Evolutionary conservation across 2,329 filamentous ascomycete genomes (phyloP), one percentile per base, ranked within the genome.

Genomic region (Exophiala phaeomuriformis): DNA sequence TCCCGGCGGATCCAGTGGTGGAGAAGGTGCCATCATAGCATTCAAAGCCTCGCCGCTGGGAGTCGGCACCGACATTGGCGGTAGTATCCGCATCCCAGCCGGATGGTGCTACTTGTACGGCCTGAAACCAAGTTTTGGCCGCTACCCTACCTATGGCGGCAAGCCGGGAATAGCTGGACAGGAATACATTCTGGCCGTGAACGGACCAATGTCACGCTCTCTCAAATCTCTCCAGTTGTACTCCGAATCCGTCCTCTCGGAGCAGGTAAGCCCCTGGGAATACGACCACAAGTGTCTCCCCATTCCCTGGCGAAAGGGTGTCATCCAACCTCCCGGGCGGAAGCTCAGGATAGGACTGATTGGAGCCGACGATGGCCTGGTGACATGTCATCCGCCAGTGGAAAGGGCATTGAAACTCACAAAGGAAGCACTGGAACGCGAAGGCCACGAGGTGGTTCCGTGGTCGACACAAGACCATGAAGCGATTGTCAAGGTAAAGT

Each of bases 61-160:
- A 2, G 54, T 71, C 10, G 68, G 69, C 8, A 69, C 67, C 1
- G 73, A 75, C 54, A 75, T 75, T 36, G 62, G 65, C n/a, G 70
- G 70, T 5, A 68, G 65, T 48, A 67, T 72, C 40, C 64, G 70
- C 27, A 69, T 72, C 43, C 70, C 71, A 0, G 61, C 64, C 51
- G 65, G 67, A 1, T 72, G 68, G 53, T 70, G 67, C 60, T 60
- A 64, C 30, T 55, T 71, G 1, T 72, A 69, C 57, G 69, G 70
- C 1, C 57, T 72, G 31, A 73, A 72, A 49, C 69, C 70, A 2
- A 68, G 67, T 2, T 67, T 68, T 54, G 70, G 70, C 41, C 63
- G 69, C 7, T 68, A 72, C 55, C 70, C 70, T 41, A 64, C 66
- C 33, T 69, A 66, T 45, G 69, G 68, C 33, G 64, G 61, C 2